phyloP scores from a whole-genome alignment of 768 basidiomycete genomes.

The Tricholoma hemisulphureum region DNA sequence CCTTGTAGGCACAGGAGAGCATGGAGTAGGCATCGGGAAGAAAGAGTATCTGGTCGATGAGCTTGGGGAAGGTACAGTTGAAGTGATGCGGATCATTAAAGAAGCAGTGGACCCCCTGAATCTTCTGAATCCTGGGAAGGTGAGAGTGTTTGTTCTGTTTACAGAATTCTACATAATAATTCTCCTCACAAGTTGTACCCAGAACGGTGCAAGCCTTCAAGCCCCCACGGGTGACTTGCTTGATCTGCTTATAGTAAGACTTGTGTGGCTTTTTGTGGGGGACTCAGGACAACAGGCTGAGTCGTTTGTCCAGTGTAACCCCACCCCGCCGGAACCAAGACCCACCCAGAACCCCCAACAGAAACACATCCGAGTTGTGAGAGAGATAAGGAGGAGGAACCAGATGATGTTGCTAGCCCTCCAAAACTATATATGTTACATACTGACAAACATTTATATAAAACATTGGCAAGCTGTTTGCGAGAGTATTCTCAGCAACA shows the following conservation, averaged over 20 bases:
- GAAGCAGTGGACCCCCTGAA: conserved; percentile 73
- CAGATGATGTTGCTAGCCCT: too few relatives aligned
- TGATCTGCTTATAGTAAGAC: neutral
- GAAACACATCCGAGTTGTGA: too few relatives aligned
- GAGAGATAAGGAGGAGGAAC: too few relatives aligned
- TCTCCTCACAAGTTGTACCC: neutral
- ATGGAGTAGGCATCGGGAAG: conserved; percentile 87
- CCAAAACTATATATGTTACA: too few relatives aligned
- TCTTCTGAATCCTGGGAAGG: conserved; percentile 86
- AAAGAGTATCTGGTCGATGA: conserved; percentile 81
- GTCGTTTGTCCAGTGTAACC: too few relatives aligned
- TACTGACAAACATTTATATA: too few relatives aligned
- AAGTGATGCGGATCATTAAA: conserved; percentile 86
- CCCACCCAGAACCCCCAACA: too few relatives aligned
- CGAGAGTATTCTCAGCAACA: too few relatives aligned
- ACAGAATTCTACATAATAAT: neutral
- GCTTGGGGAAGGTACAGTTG: conserved; percentile 78
- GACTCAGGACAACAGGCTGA: too few relatives aligned
- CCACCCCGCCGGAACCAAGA: too few relatives aligned
- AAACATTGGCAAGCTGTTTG: too few relatives aligned
- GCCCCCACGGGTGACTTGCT: neutral
- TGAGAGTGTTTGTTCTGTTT: conserved; percentile 13
- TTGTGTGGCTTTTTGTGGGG: too few relatives aligned
- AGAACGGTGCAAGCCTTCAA: neutral
- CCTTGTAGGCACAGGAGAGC: conserved; percentile 72